Evolutionary conservation across 2,329 filamentous ascomycete genomes (phyloP).

Genomic region (Fusarium virguliforme): DNA sequence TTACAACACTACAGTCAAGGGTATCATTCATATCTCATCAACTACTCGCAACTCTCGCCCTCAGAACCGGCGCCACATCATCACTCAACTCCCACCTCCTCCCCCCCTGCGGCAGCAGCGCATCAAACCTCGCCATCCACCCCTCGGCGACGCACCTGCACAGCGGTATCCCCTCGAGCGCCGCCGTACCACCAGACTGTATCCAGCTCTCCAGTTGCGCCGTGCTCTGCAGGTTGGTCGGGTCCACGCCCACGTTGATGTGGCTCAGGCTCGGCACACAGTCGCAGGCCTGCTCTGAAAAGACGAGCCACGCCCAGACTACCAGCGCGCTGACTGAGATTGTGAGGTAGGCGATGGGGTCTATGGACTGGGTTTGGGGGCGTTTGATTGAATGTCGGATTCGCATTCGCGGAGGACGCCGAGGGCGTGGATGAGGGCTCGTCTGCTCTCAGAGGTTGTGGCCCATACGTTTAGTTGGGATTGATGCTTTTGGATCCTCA

Average conservation of each 20-base stretch:
- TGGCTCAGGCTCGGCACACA: slow-evolving; percentile 51
- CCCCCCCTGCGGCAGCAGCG: slow-evolving; percentile 38
- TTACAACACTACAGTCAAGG: background rate
- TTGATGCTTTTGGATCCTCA: slow-evolving; percentile 43
- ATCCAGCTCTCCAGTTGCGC: slow-evolving; percentile 53
- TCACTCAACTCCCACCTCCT: slow-evolving; percentile 45
- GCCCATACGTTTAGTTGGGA: slow-evolving; percentile 53
- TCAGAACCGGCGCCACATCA: slow-evolving; percentile 45
- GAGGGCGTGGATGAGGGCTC: slow-evolving; percentile 55
- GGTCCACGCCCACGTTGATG: slow-evolving; percentile 45
- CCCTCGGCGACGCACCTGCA: slow-evolving; percentile 52
- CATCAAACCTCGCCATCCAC: slow-evolving; percentile 50
- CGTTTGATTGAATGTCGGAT: slow-evolving; percentile 37
- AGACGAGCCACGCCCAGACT: slow-evolving; percentile 57
- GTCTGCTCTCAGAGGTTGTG: slow-evolving; percentile 50
- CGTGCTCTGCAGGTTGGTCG: slow-evolving; percentile 47
- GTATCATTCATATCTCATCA: slow-evolving; percentile 32
- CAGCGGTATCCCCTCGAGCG: slow-evolving; percentile 52
- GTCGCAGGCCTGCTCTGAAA: slow-evolving; percentile 47
- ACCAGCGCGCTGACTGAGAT: slow-evolving; percentile 54
- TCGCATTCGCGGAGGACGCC: slow-evolving; percentile 53
- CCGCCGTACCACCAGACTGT: slow-evolving; percentile 42
- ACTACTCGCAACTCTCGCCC: slow-evolving; percentile 20
- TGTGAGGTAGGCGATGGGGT: slow-evolving; percentile 57
- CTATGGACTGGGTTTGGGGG: slow-evolving; percentile 40